Conservation (phyloP, 78 protist species). For the Reticulomyxa filosa region DNA sequence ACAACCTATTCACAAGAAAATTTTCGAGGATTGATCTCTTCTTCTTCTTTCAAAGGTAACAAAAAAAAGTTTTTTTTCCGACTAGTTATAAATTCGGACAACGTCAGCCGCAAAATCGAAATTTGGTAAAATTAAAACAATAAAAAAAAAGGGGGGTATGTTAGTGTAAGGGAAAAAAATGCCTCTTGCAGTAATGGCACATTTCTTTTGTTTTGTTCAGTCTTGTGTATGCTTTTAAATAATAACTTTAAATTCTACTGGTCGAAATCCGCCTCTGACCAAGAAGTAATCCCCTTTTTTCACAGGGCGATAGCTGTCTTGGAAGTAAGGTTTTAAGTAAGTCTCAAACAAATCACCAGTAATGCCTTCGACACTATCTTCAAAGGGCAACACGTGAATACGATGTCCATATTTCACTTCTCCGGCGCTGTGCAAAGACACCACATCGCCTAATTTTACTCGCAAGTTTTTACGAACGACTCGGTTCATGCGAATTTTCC, state of each 20-base stretch:
- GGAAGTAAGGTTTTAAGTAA: constrained; percentile 90
- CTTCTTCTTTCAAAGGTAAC: too few species aligned
- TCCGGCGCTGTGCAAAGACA: constrained; percentile 62
- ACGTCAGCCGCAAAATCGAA: too few species aligned
- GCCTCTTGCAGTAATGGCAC: not conserved
- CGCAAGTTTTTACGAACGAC: constrained; percentile 58
- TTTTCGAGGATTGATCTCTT: too few species aligned
- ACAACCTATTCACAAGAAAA: too few species aligned
- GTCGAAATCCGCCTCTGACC: constrained; percentile 93
- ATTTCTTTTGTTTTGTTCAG: not conserved
- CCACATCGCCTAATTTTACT: constrained; percentile 72
- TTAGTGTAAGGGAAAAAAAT: not conserved
- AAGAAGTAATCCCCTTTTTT: constrained; percentile 70
- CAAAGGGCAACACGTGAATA: constrained; percentile 95
- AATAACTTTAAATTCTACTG: constrained; percentile 97
- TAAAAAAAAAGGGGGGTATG: not conserved
- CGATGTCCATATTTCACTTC: constrained; percentile 52
- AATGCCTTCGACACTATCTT: constrained; percentile 81
- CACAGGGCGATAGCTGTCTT: constrained; percentile 97
- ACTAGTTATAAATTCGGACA: too few species aligned
- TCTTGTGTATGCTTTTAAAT: not conserved
- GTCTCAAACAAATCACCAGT: constrained; percentile 93
- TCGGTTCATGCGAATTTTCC: constrained; percentile 84
- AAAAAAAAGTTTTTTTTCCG: too few species aligned
- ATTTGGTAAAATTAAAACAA: too few species aligned